Evolutionary conservation across 2,329 filamentous ascomycete species (phyloP), one percentile per base, ranked within the genome.

Genomic region (Exophiala sp.): DNA sequence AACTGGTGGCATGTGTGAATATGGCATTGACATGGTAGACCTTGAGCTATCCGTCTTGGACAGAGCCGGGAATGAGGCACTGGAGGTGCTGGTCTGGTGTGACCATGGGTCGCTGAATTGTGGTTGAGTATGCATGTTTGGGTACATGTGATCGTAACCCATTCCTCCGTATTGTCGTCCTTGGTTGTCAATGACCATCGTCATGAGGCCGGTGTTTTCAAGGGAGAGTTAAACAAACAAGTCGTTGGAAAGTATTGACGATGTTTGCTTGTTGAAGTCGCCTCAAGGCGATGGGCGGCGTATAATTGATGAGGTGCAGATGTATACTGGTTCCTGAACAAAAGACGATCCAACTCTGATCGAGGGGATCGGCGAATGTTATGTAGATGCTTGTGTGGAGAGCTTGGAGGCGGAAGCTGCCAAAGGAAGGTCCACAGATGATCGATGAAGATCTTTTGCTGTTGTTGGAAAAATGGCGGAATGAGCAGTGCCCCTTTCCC

Each of bases 71-170:
- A 78, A 72, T 75, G 83, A 77, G 75, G 80, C 69, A 73, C 79
- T 57, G 68, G 77, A 65, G 69, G 78, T 68, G 72, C 71, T 61
- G 77, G 74, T 58, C 69, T 75, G 56, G 84, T 77, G 43, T 79
- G 88, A 81, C 91, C 91, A 96, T 39, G 91, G 91, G 72, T 96
- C 94, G 66, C 87, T 91, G 77, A 96, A 96, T 62, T 94, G 87
- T 61, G 88, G 84, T 38, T 71, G 65, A 39, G 64, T 75, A 69
- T 74, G 77, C 66, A 85, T 82, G 80, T 83, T 80, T 71, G 73
- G 79, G 68, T 77, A 80, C 69, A 88, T 84, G 79, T 91, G 85
- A 71, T 84, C 81, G 78, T 92, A 94, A 72, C 83, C 84, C 77
- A 95, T 80, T 70, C 81, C 82, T 68, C 82, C 88, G 76, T 87